Evolutionary conservation across 2,329 filamentous ascomycete species (phyloP).

Genomic region (Myriosclerotinia scirpicola): DNA sequence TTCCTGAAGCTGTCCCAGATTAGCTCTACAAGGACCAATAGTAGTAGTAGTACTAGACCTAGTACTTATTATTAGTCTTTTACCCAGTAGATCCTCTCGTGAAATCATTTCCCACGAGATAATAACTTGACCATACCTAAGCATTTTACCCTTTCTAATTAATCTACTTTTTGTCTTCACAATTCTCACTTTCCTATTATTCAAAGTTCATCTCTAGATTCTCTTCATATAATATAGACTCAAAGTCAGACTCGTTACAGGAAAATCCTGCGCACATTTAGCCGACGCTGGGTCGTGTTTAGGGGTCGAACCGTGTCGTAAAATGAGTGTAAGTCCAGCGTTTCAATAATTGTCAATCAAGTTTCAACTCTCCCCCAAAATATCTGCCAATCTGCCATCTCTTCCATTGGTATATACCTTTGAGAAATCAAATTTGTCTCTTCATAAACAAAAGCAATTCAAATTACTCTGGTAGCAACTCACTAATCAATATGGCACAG

Average conservation of each 20-base stretch:
- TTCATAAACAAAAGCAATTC: slow-evolving; percentile 1
- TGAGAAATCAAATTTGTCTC: background rate
- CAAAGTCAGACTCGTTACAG: no score
- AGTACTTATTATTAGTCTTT: background rate
- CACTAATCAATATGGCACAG: slow-evolving; percentile 38
- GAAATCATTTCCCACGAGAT: background rate
- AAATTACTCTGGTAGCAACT: slow-evolving; percentile 19
- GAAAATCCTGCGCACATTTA: no score
- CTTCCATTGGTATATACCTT: background rate
- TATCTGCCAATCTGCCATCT: background rate
- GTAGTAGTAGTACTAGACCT: background rate
- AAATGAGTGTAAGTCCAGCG: slow-evolving; percentile 38
- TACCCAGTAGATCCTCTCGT: background rate
- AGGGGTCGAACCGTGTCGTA: slow-evolving; percentile 21
- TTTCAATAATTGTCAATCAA: slow-evolving; percentile 30
- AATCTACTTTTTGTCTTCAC: no score
- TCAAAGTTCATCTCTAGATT: no score
- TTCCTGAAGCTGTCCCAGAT: background rate
- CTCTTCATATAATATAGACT: no score
- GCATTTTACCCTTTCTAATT: no score
- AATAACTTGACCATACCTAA: no score
- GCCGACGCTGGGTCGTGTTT: slow-evolving; percentile 17
- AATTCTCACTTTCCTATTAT: no score
- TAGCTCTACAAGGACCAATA: background rate
- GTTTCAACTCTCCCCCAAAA: slow-evolving; percentile 27